These are phyloP conservation scores for Aurantiochytrium sp. DNA, from an alignment of 108 stramenopile genomes.

Conservation along the genomic window DNA sequence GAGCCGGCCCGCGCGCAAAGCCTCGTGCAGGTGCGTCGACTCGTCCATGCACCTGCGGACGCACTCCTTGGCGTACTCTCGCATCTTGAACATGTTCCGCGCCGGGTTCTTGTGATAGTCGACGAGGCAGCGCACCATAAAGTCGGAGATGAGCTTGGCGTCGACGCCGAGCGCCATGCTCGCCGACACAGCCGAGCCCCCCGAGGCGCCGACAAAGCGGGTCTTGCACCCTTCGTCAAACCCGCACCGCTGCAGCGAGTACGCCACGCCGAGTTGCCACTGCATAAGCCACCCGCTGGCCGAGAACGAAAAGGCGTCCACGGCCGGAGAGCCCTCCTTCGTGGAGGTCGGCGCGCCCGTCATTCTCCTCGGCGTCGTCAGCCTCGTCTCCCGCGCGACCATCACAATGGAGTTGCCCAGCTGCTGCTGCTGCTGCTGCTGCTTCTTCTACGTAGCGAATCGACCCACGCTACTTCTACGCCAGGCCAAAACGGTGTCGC, in stretches of 20 bases:
- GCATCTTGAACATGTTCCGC: constrained; percentile 25
- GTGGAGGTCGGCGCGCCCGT: no score
- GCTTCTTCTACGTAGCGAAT: no score
- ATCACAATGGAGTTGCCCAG: no score
- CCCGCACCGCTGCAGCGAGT: neutral
- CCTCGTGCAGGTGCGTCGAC: neutral
- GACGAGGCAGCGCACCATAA: neutral
- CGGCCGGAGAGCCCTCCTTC: no score
- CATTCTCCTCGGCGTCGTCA: no score
- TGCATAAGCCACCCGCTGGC: constrained; percentile 12
- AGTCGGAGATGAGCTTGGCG: neutral
- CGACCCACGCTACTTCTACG: no score
- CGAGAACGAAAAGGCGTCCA: neutral
- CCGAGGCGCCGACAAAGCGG: neutral
- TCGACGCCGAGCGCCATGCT: neutral
- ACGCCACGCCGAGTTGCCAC: constrained; percentile 10
- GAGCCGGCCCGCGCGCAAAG: neutral
- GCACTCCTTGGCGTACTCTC: constrained; percentile 6
- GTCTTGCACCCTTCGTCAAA: neutral
- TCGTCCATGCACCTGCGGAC: neutral
- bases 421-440: no score
- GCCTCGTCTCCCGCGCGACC: no score
- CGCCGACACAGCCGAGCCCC: neutral
- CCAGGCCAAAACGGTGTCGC: no score
- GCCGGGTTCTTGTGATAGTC: neutral